Evolutionary conservation across 345 rosid genomes (phyloP).

Genomic region (Citrus mangshanensis): DNA sequence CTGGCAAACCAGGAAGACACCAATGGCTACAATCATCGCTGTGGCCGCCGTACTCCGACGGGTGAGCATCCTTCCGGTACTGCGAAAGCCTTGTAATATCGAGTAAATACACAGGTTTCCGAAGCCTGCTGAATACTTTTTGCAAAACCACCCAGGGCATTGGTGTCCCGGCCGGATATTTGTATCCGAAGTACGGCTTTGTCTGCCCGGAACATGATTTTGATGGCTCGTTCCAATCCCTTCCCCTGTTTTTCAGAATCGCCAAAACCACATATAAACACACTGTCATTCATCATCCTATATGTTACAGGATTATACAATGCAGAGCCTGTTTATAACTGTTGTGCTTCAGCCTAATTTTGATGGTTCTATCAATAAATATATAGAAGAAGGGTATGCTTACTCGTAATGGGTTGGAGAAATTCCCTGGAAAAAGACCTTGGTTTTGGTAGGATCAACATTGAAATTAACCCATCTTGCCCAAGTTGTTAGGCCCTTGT

Average conservation of each 20-base stretch:
- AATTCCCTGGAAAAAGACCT: constrained; percentile 77
- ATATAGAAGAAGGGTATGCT: constrained; percentile 14
- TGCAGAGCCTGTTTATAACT: background rate
- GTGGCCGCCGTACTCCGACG: constrained; percentile 46
- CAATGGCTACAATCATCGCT: constrained; percentile 79
- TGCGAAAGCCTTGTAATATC: constrained; percentile 69
- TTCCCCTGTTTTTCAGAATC: constrained; percentile 46
- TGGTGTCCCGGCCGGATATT: constrained; percentile 76
- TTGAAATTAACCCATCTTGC: constrained; percentile 78
- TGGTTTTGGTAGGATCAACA: constrained; percentile 67
- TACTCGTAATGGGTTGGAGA: constrained; percentile 92
- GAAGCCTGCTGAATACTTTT: constrained; percentile 66
- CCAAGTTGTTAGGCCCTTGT: constrained; percentile 91
- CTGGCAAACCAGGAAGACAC: constrained; percentile 98
- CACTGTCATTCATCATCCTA: background rate
- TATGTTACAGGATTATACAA: background rate
- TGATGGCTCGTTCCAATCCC: constrained; percentile 67
- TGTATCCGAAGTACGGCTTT: constrained; percentile 54
- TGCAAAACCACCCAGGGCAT: constrained; percentile 65
- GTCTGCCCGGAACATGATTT: constrained; percentile 56
- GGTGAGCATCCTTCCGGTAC: constrained; percentile 76
- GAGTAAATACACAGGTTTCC: constrained; percentile 66
- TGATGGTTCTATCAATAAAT: too few species aligned
- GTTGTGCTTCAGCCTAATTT: background rate
- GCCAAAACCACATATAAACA: background rate